Percentiles rank a stretch among this genome's conserved stretches.
Evolutionary conservation across 1,284 basidiomycete species (phyloP).

Genomic region (Mycosarcoma mackinlayi): DNA sequence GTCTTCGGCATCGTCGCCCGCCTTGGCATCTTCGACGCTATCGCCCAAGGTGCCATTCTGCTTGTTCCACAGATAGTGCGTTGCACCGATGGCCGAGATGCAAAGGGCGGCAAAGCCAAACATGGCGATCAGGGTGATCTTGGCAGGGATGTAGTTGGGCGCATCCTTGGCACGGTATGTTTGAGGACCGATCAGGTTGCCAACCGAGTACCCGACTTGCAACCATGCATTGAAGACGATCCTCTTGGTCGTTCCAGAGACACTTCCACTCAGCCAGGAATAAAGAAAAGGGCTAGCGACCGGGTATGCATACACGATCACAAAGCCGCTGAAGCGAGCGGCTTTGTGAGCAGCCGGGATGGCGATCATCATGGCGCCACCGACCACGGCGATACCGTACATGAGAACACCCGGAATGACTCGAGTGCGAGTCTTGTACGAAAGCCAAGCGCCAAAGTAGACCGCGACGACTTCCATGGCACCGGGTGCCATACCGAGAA

Average conservation of each 20-base stretch:
- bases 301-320: conserved; percentile 30
- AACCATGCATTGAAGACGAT: conserved; percentile 59
- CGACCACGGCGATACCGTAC: conserved; percentile 55
- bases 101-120: conserved; percentile 50
- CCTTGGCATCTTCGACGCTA: conserved; percentile 1
- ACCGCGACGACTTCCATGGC: conserved; percentile 56
- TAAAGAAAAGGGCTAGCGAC: conserved; percentile 48
- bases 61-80: conserved; percentile 62
- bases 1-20: conserved; percentile 37
- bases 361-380: conserved; percentile 54
- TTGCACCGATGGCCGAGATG: conserved; percentile 33
- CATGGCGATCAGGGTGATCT: conserved; percentile 61
- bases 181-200: conserved; percentile 64
- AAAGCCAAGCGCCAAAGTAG: conserved; percentile 50
- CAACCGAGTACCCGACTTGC: conserved; percentile 59
- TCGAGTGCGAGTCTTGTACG: conserved; percentile 36
- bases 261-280: conserved; percentile 38
- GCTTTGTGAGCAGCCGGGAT: conserved; percentile 27
- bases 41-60: conserved; percentile 5
- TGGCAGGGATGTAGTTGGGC: conserved; percentile 59
- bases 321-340: conserved; percentile 34
- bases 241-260: conserved; percentile 63
- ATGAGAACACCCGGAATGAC: conserved; percentile 57
- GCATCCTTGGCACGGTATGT: conserved; percentile 52
- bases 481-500: conserved; percentile 64